Evolutionary conservation across 345 rosid species (phyloP).

Genomic region (Brassica carinata): DNA sequence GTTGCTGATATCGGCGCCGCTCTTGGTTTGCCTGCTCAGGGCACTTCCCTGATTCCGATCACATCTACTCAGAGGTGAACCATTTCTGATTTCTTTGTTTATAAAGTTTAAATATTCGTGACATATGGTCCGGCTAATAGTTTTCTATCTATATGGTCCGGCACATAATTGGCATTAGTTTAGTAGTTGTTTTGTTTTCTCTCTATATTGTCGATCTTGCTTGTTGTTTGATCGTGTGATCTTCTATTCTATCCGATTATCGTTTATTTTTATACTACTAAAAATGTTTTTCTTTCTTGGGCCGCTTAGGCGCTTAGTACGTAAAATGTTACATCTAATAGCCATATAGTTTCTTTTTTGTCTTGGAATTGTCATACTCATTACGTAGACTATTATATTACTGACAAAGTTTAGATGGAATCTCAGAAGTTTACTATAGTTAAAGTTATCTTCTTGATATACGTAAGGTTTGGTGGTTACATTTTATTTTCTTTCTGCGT

Average conservation of each 20-base stretch:
- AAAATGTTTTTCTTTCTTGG: neutral
- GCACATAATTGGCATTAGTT: neutral
- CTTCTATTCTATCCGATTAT: neutral
- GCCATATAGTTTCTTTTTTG: neutral
- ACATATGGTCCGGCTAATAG: neutral
- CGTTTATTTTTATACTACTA: neutral
- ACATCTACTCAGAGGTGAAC: slow-evolving; percentile 76
- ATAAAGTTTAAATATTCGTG: neutral
- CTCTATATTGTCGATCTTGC: neutral
- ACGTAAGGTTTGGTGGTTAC: neutral
- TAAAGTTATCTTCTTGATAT: slow-evolving; percentile 25
- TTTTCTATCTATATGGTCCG: neutral
- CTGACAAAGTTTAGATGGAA: neutral
- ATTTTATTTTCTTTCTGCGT: neutral
- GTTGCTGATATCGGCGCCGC: slow-evolving; percentile 95
- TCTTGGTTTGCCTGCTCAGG: slow-evolving; percentile 85
- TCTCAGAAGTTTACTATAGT: slow-evolving; percentile 11
- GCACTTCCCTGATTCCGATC: slow-evolving; percentile 84
- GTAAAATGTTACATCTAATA: neutral
- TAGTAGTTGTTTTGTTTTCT: neutral
- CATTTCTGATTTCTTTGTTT: neutral
- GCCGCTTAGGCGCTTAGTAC: neutral
- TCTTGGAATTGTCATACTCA: neutral
- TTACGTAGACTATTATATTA: neutral
- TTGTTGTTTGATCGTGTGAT: neutral